These are phyloP conservation scores for Niebla homalea DNA, from an alignment of 495 filamentous ascomycete genomes.

Conservation along the genomic window DNA sequence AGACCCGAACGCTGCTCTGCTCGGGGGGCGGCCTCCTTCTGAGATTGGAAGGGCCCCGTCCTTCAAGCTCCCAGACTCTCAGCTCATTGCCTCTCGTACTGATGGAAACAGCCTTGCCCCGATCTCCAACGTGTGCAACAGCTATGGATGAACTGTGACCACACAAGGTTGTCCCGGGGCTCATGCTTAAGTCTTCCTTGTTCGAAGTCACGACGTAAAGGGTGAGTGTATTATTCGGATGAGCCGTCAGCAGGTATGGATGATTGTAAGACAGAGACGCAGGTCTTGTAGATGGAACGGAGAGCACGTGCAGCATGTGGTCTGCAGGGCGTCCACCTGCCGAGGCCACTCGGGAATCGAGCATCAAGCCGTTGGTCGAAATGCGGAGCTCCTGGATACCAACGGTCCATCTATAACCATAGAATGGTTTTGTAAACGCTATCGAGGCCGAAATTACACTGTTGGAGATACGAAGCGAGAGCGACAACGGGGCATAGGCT, in stretches of 20 bases:
- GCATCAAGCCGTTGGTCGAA: constrained; percentile 34
- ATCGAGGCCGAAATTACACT: constrained; percentile 60
- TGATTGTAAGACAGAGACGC: constrained; percentile 77
- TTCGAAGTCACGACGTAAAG: constrained; percentile 75
- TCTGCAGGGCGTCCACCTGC: constrained; percentile 19
- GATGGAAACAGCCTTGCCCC: constrained; percentile 84
- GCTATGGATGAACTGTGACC: constrained; percentile 89
- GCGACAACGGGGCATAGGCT: constrained; percentile 61
- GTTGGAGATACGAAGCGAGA: constrained; percentile 55
- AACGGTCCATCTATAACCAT: constrained; percentile 65
- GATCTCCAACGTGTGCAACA: constrained; percentile 69
- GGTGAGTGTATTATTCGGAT: constrained; percentile 85
- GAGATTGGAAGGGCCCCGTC: constrained; percentile 38
- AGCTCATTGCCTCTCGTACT: constrained; percentile 73
- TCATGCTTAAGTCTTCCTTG: constrained; percentile 50
- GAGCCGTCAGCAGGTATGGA: constrained; percentile 78
- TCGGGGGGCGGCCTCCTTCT: constrained; percentile 30
- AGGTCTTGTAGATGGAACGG: constrained; percentile 30
- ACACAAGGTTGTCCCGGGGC: constrained; percentile 67
- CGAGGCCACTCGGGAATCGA: constrained; percentile 42
- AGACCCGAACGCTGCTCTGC: constrained; percentile 39
- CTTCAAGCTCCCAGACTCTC: constrained; percentile 88
- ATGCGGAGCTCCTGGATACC: constrained; percentile 81
- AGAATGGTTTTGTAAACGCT: constrained; percentile 64
- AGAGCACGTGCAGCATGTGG: not conserved